These are phyloP conservation scores for Magnusiomyces starmeri DNA, from an alignment of 1,139 yeast species.

Conservation along the genomic window DNA sequence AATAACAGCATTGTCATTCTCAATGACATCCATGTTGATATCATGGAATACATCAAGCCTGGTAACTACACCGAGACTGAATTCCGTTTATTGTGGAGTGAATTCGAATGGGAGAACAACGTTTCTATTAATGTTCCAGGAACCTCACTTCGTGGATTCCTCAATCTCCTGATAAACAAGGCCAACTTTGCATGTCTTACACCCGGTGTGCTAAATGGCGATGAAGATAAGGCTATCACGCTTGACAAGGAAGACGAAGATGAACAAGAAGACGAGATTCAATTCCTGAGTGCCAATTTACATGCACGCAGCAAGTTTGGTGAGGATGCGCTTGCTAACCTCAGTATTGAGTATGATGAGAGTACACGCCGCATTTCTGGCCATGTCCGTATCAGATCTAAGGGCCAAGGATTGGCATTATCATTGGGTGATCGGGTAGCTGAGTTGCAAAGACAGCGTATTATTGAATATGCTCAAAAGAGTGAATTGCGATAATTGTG, in stretches of 20 bases:
- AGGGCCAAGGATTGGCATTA: conserved; percentile 95
- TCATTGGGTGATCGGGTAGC: conserved; percentile 94
- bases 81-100: conserved; percentile 98
- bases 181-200: conserved; percentile 95
- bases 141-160: conserved; percentile 65
- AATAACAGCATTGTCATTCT: conserved; percentile 86
- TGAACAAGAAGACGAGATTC: conserved; percentile 51
- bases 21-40: conserved; percentile 92
- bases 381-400: conserved; percentile 92
- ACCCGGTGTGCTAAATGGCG: conserved; percentile 60
- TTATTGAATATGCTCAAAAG: conserved; percentile 9
- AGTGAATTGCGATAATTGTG: conserved; percentile 1
- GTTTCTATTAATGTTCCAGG: conserved; percentile 76
- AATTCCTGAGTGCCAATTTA: conserved; percentile 87
- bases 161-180: conserved; percentile 68
- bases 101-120: conserved; percentile 99
- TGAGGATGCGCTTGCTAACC: conserved; percentile 93
- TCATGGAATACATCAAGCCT: conserved; percentile 96
- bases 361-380: conserved; percentile 73
- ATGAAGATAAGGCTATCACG: conserved; percentile 7
- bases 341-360: conserved; percentile 78
- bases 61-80: conserved; percentile 80
- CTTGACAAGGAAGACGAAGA: conserved; percentile 18
- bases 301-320: conserved; percentile 93
- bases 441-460: conserved; percentile 28